Percentiles rank a stretch among this genome's conserved stretches.
Evolutionary conservation across 805 yeast species (phyloP).

Genomic region (Kluyveromyces aestuarii): DNA sequence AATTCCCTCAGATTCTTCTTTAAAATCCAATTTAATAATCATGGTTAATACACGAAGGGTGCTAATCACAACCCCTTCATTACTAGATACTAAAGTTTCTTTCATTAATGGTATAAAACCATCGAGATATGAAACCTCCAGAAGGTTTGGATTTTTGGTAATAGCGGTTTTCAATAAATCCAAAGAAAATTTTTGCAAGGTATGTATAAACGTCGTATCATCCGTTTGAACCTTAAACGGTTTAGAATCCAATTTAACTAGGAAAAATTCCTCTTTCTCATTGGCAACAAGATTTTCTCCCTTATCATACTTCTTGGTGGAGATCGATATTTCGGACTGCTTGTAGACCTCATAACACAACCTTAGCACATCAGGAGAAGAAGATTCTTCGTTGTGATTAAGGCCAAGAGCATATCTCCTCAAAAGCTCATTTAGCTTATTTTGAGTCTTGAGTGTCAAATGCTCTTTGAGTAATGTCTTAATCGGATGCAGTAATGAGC

Average conservation of each 20-base stretch:
- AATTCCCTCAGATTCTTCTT: slow-evolving; percentile 34
- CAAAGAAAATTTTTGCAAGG: slow-evolving; percentile 66
- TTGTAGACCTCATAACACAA: slow-evolving; percentile 66
- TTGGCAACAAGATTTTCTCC: background rate
- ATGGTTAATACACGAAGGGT: slow-evolving; percentile 54
- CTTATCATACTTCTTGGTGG: background rate
- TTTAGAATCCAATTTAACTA: slow-evolving; percentile 63
- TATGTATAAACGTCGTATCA: slow-evolving; percentile 44
- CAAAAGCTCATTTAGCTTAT: slow-evolving; percentile 69
- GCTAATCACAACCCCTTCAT: slow-evolving; percentile 69
- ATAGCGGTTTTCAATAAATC: slow-evolving; percentile 70
- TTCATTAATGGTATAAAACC: slow-evolving; percentile 72
- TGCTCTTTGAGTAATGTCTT: slow-evolving; percentile 53
- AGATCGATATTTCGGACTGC: slow-evolving; percentile 32
- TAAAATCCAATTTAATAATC: slow-evolving; percentile 53
- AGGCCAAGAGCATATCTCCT: slow-evolving; percentile 75
- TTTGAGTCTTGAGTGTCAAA: slow-evolving; percentile 57
- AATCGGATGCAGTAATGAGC: slow-evolving; percentile 56
- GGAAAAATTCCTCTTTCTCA: slow-evolving; percentile 49
- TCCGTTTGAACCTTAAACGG: slow-evolving; percentile 45
- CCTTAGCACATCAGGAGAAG: slow-evolving; percentile 49
- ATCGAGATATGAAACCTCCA: slow-evolving; percentile 49
- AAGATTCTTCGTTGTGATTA: slow-evolving; percentile 53
- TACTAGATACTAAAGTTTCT: slow-evolving; percentile 49
- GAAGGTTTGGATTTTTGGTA: slow-evolving; percentile 48